phyloP scores from a whole-genome alignment of 2,329 filamentous ascomycete species.

The Colletotrichum orchidophilum region DNA sequence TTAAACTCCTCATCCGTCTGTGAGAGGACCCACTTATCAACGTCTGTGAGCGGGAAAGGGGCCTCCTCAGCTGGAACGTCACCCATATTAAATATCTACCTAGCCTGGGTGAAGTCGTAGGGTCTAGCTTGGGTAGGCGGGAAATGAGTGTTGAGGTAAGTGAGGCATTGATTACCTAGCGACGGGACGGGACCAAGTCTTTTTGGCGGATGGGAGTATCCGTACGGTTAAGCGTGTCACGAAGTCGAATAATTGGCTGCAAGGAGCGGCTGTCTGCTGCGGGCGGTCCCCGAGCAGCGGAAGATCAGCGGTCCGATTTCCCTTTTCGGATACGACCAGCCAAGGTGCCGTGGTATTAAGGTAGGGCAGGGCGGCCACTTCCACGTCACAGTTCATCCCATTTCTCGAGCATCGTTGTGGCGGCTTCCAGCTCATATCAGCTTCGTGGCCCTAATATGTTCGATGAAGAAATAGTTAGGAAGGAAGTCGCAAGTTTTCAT shows the following conservation, averaged over 20 bases:
- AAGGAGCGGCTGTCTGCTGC: conserved; percentile 2
- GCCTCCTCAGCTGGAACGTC: conserved; percentile 50
- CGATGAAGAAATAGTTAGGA: background rate
- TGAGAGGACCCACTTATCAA: conserved; percentile 67
- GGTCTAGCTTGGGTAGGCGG: background rate
- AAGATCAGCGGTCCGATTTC: conserved; percentile 30
- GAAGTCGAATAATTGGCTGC: conserved; percentile 2
- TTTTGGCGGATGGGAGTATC: background rate
- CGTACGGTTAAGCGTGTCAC: background rate
- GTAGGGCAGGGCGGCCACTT: background rate
- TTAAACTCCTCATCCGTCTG: conserved; percentile 76
- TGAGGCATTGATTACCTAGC: background rate
- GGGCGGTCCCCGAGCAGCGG: conserved; percentile 8
- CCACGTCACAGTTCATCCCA: background rate
- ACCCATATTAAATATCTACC: conserved; percentile 47
- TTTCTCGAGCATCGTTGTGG: background rate
- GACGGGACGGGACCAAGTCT: background rate
- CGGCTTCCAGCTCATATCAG: background rate
- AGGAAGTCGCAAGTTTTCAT: background rate
- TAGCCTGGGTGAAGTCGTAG: background rate
- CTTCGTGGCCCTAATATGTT: background rate
- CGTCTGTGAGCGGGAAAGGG: conserved; percentile 68
- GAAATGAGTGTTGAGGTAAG: background rate
- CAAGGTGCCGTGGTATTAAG: background rate
- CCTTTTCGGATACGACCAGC: background rate